phyloP scores from a whole-genome alignment of 768 basidiomycete genomes.

The Rhodotorula graminis region DNA sequence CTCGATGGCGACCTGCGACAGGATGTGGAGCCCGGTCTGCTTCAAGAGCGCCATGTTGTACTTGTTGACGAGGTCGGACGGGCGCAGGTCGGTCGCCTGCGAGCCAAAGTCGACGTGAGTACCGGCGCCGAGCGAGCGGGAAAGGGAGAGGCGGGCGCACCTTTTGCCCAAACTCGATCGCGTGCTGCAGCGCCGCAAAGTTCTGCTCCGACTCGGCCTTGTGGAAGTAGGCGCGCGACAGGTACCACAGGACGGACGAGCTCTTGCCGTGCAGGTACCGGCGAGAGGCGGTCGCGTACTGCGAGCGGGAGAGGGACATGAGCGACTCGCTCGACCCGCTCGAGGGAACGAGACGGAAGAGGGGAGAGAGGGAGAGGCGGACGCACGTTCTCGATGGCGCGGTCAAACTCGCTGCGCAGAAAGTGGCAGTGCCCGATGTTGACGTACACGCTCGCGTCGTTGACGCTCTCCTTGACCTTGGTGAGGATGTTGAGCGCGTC shows the following conservation, averaged over 20 bases:
- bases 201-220: constrained; percentile 87
- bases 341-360: background rate
- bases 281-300: constrained; percentile 90
- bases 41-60: constrained; percentile 99
- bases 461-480: constrained; percentile 80
- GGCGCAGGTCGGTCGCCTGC: constrained; percentile 78
- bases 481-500: constrained; percentile 86
- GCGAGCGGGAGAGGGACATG: background rate
- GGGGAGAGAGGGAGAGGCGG: background rate
- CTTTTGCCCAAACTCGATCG: constrained; percentile 71
- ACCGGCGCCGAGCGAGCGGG: fast-evolving
- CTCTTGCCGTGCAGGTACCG: constrained; percentile 71
- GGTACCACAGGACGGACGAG: constrained; percentile 69
- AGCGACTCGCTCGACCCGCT: background rate
- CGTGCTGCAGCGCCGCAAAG: constrained; percentile 73
- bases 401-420: constrained; percentile 84
- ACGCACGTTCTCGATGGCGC: constrained; percentile 87
- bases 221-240: constrained; percentile 89
- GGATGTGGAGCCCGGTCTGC: constrained; percentile 88
- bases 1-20: constrained; percentile 65
- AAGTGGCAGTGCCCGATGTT: constrained; percentile 98
- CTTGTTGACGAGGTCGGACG: constrained; percentile 78
- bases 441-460: constrained; percentile 77
- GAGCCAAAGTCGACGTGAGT: background rate
- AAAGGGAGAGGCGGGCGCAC: constrained; percentile 30